These are phyloP conservation scores for Fusarium xyrophilum DNA, from an alignment of 2,329 filamentous ascomycete genomes.

Conservation along the genomic window DNA sequence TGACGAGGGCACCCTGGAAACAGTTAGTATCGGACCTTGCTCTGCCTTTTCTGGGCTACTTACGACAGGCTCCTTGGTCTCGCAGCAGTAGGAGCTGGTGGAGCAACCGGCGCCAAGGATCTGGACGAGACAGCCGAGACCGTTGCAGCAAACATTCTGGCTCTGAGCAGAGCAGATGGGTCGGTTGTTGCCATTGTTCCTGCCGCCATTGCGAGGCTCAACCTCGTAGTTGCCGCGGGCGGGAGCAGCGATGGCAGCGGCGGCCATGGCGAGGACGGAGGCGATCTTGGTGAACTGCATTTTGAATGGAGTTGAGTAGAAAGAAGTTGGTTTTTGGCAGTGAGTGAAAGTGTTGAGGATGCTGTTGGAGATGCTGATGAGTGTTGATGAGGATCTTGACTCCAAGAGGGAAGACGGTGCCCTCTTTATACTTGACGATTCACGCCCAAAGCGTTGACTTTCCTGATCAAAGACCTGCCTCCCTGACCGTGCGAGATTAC, in stretches of 20 bases:
- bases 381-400: slow-evolving; percentile 13
- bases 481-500: background rate
- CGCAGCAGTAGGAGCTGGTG: slow-evolving; percentile 4
- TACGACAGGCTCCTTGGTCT: background rate
- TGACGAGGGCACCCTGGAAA: slow-evolving; percentile 1
- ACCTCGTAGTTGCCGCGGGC: background rate
- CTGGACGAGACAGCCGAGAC: slow-evolving; percentile 4
- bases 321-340: background rate
- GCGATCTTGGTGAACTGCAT: slow-evolving; percentile 30
- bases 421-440: slow-evolving; percentile 16
- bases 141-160: slow-evolving; percentile 21
- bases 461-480: background rate
- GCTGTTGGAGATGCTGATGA: slow-evolving; percentile 5
- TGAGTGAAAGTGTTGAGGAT: background rate
- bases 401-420: background rate
- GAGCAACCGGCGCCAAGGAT: slow-evolving; percentile 8
- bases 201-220: slow-evolving; percentile 6
- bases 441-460: background rate
- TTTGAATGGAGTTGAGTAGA: slow-evolving; percentile 9
- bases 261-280: slow-evolving; percentile 20
- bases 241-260: slow-evolving; percentile 20
- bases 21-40: background rate
- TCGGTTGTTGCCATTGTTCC: background rate
- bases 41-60: background rate
- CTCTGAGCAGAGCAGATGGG: slow-evolving; percentile 11